Percentiles rank a stretch among this genome's conserved stretches.
Evolutionary conservation across 108 stramenopile genomes (phyloP).

Genomic region (Cyclotella atomus): DNA sequence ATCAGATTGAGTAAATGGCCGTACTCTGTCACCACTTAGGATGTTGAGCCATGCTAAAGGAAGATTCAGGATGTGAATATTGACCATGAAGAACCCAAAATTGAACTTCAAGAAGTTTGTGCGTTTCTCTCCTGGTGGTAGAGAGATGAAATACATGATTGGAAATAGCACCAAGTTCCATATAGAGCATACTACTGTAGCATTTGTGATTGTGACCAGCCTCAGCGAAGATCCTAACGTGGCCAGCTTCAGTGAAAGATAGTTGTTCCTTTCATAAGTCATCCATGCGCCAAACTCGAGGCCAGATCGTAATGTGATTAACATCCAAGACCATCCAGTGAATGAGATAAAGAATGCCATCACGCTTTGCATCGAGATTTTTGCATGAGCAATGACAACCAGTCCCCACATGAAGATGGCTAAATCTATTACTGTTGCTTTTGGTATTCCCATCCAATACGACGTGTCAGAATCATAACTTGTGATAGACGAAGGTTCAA

Average conservation of each 20-base stretch:
- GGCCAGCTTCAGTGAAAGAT: conserved; percentile 22
- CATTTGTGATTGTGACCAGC: conserved; percentile 45
- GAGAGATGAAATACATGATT: conserved; percentile 56
- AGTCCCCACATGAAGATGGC: conserved; percentile 36
- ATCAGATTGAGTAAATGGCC: conserved; percentile 61
- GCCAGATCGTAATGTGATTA: conserved; percentile 44
- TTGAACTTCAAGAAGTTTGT: conserved; percentile 62
- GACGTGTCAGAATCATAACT: neutral
- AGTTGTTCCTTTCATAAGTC: neutral
- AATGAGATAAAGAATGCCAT: conserved; percentile 41
- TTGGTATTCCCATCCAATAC: conserved; percentile 35
- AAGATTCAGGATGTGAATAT: conserved; percentile 79
- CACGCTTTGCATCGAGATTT: conserved; percentile 26
- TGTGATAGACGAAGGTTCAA: conserved; percentile 12
- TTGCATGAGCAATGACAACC: conserved; percentile 28
- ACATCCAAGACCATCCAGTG: conserved; percentile 51
- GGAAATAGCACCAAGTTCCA: conserved; percentile 88
- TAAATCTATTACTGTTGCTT: conserved; percentile 23
- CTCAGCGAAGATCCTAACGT: conserved; percentile 36
- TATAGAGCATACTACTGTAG: conserved; percentile 55
- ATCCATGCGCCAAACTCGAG: conserved; percentile 37
- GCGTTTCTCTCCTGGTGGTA: conserved; percentile 53
- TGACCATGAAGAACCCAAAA: conserved; percentile 64
- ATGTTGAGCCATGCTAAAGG: conserved; percentile 58
- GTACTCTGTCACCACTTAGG: conserved; percentile 44